Conservation (phyloP, 345 rosid species). For the Melaleuca quinquenervia region DNA sequence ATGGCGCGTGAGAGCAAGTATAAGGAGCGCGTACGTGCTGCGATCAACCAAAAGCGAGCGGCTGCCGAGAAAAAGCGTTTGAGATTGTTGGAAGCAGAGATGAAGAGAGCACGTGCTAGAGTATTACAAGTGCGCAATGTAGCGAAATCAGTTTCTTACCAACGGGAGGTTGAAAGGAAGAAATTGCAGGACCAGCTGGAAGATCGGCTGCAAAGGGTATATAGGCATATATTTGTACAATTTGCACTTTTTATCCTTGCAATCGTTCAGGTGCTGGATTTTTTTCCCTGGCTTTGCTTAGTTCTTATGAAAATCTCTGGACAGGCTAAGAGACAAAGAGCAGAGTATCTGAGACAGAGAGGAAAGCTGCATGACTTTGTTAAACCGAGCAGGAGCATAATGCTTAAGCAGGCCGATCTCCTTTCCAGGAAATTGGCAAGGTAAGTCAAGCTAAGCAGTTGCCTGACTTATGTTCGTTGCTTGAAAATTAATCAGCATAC, state of each 20-base stretch:
- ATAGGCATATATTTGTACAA: neutral
- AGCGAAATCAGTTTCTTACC: constrained; percentile 61
- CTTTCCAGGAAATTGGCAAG: constrained; percentile 75
- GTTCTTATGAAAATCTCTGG: constrained; percentile 3
- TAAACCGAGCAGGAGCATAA: constrained; percentile 31
- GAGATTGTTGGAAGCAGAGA: constrained; percentile 82
- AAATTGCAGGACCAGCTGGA: constrained; percentile 78
- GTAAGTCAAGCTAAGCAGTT: constrained; percentile 13
- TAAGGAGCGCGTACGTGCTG: constrained; percentile 70
- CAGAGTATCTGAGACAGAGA: constrained; percentile 86
- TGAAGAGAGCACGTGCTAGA: constrained; percentile 76
- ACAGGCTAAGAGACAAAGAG: constrained; percentile 82
- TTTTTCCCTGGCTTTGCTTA: neutral
- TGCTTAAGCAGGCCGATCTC: constrained; percentile 65
- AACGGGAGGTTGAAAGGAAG: constrained; percentile 87
- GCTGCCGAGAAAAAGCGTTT: constrained; percentile 93
- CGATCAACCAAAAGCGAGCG: constrained; percentile 78
- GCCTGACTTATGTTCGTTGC: neutral
- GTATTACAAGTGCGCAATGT: constrained; percentile 57
- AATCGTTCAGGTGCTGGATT: neutral
- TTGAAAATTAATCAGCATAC: neutral
- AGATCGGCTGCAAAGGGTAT: constrained; percentile 77
- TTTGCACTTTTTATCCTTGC: neutral
- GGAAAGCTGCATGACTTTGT: constrained; percentile 45
- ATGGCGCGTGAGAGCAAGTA: constrained; percentile 84